Evolutionary conservation across 805 yeast species (phyloP).

Genomic region (Nakazawaea siamensis): DNA sequence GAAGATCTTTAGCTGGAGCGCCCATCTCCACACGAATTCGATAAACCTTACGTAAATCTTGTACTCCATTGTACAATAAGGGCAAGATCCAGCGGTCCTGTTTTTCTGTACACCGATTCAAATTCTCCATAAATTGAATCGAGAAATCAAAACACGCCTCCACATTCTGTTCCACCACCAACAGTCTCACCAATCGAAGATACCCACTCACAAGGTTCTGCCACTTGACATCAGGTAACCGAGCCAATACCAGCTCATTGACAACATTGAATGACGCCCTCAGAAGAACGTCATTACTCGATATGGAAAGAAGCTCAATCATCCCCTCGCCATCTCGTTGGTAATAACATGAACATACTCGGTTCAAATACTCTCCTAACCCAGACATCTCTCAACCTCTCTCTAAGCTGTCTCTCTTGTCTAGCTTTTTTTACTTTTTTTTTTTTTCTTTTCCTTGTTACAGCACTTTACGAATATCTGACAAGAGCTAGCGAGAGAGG

Average conservation of each 20-base stretch:
- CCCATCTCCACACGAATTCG: conserved; percentile 20
- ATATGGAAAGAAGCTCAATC: neutral
- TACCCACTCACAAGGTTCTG: conserved; percentile 21
- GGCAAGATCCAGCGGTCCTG: conserved; percentile 45
- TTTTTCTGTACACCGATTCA: conserved; percentile 45
- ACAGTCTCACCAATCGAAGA: conserved; percentile 27
- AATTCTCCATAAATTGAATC: conserved; percentile 29
- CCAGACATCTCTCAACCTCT: neutral
- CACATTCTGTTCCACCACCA: conserved; percentile 25
- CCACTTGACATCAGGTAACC: conserved; percentile 8
- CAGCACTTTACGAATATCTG: too few species aligned
- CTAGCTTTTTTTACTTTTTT: too few species aligned
- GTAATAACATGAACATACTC: neutral
- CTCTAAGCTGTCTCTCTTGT: neutral
- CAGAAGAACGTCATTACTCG: neutral
- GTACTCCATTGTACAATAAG: conserved; percentile 31
- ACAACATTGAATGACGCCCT: conserved; percentile 5
- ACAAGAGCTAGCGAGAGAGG: too few species aligned
- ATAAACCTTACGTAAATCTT: conserved; percentile 32
- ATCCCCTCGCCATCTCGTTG: neutral
- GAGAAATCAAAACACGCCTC: conserved; percentile 23
- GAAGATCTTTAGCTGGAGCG: neutral
- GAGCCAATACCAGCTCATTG: conserved; percentile 1
- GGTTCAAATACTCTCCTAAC: neutral
- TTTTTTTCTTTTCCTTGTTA: too few species aligned